Percentiles rank a stretch among this genome's conserved stretches.
These are phyloP conservation scores for Skeletonema grethae DNA, from an alignment of 108 stramenopile genomes.

Conservation along the genomic window DNA sequence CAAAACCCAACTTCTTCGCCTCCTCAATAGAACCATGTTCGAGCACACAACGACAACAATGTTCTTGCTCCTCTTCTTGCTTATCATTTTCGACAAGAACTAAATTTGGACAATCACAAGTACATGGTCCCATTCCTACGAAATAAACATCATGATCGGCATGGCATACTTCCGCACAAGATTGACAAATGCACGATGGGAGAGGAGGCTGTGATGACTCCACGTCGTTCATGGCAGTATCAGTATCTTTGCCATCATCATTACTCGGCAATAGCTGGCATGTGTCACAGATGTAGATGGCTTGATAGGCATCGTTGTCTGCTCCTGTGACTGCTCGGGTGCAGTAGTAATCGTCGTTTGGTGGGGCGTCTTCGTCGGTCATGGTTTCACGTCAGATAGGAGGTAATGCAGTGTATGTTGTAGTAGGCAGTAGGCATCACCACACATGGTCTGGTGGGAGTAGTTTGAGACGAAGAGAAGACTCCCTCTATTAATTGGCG, in stretches of 20 bases:
- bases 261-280: constrained; percentile 32
- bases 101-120: constrained; percentile 68
- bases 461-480: background rate
- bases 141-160: constrained; percentile 53
- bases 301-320: constrained; percentile 47
- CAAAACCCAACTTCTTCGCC: constrained; percentile 37
- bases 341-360: constrained; percentile 10
- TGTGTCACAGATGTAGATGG: constrained; percentile 63
- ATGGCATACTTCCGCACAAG: constrained; percentile 73
- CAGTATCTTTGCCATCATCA: background rate
- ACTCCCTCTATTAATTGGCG: no score
- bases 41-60: constrained; percentile 18
- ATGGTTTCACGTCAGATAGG: background rate
- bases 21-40: constrained; percentile 37
- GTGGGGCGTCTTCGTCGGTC: background rate
- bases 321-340: constrained; percentile 67
- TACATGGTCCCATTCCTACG: constrained; percentile 67
- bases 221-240: background rate
- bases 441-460: background rate
- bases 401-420: no score
- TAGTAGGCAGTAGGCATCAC: no score
- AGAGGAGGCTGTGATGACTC: constrained; percentile 1
- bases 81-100: background rate
- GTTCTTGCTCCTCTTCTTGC: constrained; percentile 2
- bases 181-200: constrained; percentile 69